phyloP scores from a whole-genome alignment of 2,329 filamentous ascomycete species.

The Microdochium paspali region DNA sequence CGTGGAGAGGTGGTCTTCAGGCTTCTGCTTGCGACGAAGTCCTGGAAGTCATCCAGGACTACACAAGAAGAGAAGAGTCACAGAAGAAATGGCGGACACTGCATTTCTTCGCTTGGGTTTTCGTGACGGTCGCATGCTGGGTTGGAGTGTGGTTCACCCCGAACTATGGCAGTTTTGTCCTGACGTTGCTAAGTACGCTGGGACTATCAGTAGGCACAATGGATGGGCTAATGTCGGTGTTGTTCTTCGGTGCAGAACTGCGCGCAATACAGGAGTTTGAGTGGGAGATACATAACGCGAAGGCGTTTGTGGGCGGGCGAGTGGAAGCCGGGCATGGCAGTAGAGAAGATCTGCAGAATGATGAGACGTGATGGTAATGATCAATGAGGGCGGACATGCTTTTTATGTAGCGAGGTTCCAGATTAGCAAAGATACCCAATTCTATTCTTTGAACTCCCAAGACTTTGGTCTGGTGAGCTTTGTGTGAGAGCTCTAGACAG shows the following conservation, averaged over 20 bases:
- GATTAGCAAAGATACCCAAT: not conserved
- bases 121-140: conserved; percentile 63
- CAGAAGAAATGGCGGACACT: conserved; percentile 63
- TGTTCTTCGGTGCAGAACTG: conserved; percentile 82
- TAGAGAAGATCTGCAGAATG: not conserved
- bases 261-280: conserved; percentile 81
- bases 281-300: conserved; percentile 77
- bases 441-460: not conserved
- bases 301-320: conserved; percentile 24
- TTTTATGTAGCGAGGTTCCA: not conserved
- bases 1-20: conserved; percentile 22
- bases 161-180: conserved; percentile 64
- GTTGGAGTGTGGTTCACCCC: conserved; percentile 82
- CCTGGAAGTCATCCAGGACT: conserved; percentile 57
- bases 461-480: too few species aligned
- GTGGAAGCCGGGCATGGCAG: not conserved
- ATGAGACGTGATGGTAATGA: not conserved
- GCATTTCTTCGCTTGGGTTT: conserved; percentile 63
- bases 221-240: conserved; percentile 74
- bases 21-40: conserved; percentile 60
- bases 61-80: conserved; percentile 58
- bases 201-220: conserved; percentile 67
- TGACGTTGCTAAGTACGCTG: conserved; percentile 73
- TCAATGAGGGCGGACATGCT: not conserved
- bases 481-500: too few species aligned